Evolutionary conservation across 768 basidiomycete genomes (phyloP).

Genomic region (Sistotremastrum niveocremeum): DNA sequence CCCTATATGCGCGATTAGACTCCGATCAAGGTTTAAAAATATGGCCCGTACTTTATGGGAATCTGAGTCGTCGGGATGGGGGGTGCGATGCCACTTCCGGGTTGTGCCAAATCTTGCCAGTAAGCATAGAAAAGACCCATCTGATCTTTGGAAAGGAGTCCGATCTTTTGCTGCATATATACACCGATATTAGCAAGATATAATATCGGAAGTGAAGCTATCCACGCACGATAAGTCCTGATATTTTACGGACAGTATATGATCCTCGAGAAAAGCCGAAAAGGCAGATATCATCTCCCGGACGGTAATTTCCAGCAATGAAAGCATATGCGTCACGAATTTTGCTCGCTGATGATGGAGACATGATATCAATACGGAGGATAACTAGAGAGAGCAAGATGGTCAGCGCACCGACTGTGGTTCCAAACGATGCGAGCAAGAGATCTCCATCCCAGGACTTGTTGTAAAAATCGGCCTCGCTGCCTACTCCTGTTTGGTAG

Average conservation of each 20-base stretch:
- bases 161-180: conserved; percentile 7
- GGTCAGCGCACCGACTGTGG: too few species aligned
- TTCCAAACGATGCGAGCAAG: too few species aligned
- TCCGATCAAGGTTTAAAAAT: background rate
- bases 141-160: conserved; percentile 5
- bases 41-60: too few species aligned
- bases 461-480: background rate
- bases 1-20: conserved; percentile 1
- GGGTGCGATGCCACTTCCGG: too few species aligned
- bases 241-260: conserved; percentile 8
- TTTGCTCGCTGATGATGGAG: background rate
- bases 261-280: conserved; percentile 11
- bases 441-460: background rate
- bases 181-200: too few species aligned
- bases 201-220: too few species aligned
- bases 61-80: too few species aligned
- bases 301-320: conserved; percentile 4
- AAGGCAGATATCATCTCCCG: conserved; percentile 8
- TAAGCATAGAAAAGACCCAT: conserved; percentile 7
- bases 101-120: conserved; percentile 2
- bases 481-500: conserved; percentile 1
- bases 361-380: background rate
- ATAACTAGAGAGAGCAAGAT: background rate
- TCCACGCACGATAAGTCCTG: conserved; percentile 3
- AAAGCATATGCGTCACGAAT: conserved; percentile 8